Conservation (phyloP, 306 rosid genomes). For the Prunus salicina region DNA sequence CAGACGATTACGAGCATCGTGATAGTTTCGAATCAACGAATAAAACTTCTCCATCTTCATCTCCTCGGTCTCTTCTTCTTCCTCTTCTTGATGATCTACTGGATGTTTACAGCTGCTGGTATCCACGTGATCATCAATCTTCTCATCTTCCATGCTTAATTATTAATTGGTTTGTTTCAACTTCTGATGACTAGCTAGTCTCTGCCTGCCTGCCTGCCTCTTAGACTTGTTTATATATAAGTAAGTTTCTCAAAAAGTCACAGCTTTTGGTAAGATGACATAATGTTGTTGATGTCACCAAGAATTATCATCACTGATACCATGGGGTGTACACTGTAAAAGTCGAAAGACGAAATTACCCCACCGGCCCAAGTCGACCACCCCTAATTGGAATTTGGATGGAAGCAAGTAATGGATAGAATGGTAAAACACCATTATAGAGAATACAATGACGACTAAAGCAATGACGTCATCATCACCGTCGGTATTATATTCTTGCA, state of each 20-base stretch:
- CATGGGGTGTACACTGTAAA: no score
- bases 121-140: not conserved
- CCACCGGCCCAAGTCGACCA: not conserved
- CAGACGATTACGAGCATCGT: not conserved
- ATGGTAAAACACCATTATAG: no score
- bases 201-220: not conserved
- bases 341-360: not conserved
- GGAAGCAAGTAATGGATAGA: not conserved
- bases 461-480: no score
- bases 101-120: not conserved
- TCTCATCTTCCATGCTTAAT: not conserved
- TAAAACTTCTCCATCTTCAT: conserved; percentile 1
- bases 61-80: not conserved
- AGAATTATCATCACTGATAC: not conserved
- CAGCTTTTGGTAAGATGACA: not conserved
- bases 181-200: not conserved
- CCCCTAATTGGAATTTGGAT: not conserved
- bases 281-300: not conserved
- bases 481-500: no score
- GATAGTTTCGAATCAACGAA: not conserved
- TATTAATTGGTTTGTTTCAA: not conserved
- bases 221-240: not conserved
- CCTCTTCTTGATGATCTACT: not conserved
- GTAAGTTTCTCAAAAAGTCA: no score
- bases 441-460: no score